phyloP scores from a whole-genome alignment of 208 protist genomes.

The Wallacemonas sp. region DNA sequence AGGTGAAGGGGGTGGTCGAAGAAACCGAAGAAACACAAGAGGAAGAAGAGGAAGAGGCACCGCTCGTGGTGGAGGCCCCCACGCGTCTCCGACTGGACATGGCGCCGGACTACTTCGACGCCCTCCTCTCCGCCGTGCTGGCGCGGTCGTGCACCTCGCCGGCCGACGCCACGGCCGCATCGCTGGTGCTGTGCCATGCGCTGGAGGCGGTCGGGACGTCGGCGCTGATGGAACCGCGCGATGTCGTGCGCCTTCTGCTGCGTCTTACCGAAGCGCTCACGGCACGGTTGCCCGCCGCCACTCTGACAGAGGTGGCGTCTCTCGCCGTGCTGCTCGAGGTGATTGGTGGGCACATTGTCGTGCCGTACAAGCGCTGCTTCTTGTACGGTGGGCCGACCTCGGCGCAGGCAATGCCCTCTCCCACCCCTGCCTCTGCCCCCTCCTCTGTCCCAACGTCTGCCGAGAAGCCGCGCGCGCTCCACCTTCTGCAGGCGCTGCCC shows the following conservation, averaged over 20 bases:
- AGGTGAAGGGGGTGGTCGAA: background rate
- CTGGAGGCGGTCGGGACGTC: slow-evolving; percentile 29
- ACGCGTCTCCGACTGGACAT: slow-evolving; percentile 3
- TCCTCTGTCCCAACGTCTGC: background rate
- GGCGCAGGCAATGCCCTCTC: no score
- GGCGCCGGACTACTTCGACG: slow-evolving; percentile 47
- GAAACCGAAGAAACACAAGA: background rate
- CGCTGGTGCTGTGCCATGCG: slow-evolving; percentile 38
- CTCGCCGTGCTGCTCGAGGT: slow-evolving; percentile 41
- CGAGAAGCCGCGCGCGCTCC: background rate
- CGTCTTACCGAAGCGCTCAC: slow-evolving; percentile 24
- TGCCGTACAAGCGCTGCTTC: slow-evolving; percentile 62
- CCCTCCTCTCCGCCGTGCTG: slow-evolving; percentile 35
- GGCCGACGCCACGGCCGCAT: slow-evolving; percentile 52
- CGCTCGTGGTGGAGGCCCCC: background rate
- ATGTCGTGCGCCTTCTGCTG: slow-evolving; percentile 28
- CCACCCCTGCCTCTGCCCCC: background rate
- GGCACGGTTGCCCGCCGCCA: slow-evolving; percentile 22
- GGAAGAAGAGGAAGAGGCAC: background rate
- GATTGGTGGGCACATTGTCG: slow-evolving; percentile 34
- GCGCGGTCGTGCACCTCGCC: slow-evolving; percentile 49
- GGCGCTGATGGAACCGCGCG: slow-evolving; percentile 25
- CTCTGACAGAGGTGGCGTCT: slow-evolving; percentile 31
- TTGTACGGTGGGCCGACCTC: background rate
- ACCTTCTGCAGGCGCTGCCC: background rate